Percentiles rank a stretch among this genome's conserved stretches.
These are phyloP conservation scores for Fusarium penzigii DNA, from an alignment of 2,329 filamentous ascomycete genomes.

Conservation along the genomic window DNA sequence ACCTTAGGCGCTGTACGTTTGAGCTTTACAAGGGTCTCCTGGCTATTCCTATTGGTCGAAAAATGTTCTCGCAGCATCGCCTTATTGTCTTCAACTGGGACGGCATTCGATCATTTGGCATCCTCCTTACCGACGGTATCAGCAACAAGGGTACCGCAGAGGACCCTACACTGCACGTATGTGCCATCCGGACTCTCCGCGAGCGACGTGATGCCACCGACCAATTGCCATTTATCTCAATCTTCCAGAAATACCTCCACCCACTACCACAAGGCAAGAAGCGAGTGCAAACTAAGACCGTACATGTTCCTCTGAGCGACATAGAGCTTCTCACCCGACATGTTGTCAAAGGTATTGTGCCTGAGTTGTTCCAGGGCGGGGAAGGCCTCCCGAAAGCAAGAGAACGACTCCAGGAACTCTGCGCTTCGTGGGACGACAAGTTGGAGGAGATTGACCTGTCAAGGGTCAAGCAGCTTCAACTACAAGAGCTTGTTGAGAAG, in stretches of 20 bases:
- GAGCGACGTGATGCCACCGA: constrained; percentile 78
- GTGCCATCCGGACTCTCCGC: constrained; percentile 72
- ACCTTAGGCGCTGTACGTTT: constrained; percentile 75
- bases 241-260: constrained; percentile 68
- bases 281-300: constrained; percentile 67
- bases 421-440: constrained; percentile 70
- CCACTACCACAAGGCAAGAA: constrained; percentile 65
- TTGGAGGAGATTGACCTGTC: constrained; percentile 87
- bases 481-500: constrained; percentile 78
- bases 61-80: constrained; percentile 74
- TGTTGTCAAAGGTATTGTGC: constrained; percentile 57
- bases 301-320: constrained; percentile 72
- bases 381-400: constrained; percentile 58
- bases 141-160: constrained; percentile 57
- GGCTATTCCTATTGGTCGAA: constrained; percentile 77
- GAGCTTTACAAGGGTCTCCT: constrained; percentile 78
- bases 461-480: constrained; percentile 77
- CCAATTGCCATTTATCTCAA: constrained; percentile 77
- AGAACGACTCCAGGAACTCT: constrained; percentile 68
- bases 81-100: constrained; percentile 85
- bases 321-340: constrained; percentile 83
- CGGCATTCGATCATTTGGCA: constrained; percentile 77
- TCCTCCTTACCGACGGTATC: constrained; percentile 76
- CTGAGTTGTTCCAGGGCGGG: constrained; percentile 57
- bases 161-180: constrained; percentile 71